Conservation (phyloP, 495 filamentous ascomycete genomes). For the Daldinia loculata region DNA sequence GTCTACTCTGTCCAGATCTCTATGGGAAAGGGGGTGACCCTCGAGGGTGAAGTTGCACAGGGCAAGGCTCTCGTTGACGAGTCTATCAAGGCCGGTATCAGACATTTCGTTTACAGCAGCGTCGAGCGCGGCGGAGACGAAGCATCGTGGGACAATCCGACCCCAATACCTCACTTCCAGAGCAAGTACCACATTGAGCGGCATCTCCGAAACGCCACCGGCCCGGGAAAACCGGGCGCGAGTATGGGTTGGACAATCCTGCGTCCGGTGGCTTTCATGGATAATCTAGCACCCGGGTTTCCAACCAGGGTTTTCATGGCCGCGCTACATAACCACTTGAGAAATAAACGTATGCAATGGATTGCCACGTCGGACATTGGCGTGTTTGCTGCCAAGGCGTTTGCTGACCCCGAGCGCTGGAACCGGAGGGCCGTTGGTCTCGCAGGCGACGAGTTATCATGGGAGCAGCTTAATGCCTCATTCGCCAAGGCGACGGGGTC, state of each 20-base stretch:
- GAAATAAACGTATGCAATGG: constrained; percentile 62
- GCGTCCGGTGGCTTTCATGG: constrained; percentile 73
- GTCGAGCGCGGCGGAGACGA: constrained; percentile 73
- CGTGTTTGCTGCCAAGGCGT: constrained; percentile 67
- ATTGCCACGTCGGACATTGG: constrained; percentile 70
- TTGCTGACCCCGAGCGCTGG: constrained; percentile 53
- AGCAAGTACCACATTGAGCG: constrained; percentile 72
- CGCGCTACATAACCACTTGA: constrained; percentile 56
- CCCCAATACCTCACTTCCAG: constrained; percentile 72
- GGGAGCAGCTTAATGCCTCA: constrained; percentile 48
- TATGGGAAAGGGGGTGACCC: constrained; percentile 56
- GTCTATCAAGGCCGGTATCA: constrained; percentile 64
- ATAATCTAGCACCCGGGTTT: constrained; percentile 68
- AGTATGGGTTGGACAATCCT: constrained; percentile 68
- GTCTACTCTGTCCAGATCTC: constrained; percentile 54
- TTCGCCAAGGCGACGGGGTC: constrained; percentile 52
- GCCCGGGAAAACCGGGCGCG: constrained; percentile 38
- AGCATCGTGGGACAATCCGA: constrained; percentile 63
- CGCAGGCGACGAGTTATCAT: constrained; percentile 58
- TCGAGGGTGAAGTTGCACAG: constrained; percentile 66
- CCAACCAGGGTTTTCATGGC: constrained; percentile 67
- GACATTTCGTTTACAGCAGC: constrained; percentile 73
- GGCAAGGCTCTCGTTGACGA: constrained; percentile 70
- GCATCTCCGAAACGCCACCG: constrained; percentile 57
- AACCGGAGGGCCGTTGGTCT: constrained; percentile 51